Evolutionary conservation across 2,329 filamentous ascomycete species (phyloP).

Genomic region (Colletotrichum sp.): DNA sequence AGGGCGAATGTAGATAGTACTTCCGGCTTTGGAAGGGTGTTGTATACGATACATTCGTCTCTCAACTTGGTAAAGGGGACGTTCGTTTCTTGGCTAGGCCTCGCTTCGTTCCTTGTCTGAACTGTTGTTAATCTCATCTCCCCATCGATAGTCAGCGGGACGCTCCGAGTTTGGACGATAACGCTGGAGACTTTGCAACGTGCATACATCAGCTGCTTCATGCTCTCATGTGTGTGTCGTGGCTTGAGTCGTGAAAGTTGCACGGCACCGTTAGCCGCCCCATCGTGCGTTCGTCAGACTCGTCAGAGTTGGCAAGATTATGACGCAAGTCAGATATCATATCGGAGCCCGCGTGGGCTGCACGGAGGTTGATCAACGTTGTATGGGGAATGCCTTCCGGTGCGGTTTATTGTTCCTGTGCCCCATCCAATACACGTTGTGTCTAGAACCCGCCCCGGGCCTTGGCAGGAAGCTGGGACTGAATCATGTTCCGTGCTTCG

Average conservation of each 20-base stretch:
- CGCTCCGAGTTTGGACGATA: not conserved
- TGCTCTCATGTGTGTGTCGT: not conserved
- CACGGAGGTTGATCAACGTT: not conserved
- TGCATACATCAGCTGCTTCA: not conserved
- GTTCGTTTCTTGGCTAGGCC: not conserved
- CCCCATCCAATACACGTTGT: not conserved
- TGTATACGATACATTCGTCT: not conserved
- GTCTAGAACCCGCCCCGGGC: not conserved
- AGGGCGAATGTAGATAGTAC: conserved; percentile 3
- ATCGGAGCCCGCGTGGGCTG: not conserved
- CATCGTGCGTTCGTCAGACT: not conserved
- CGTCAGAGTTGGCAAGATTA: not conserved
- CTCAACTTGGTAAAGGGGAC: not conserved
- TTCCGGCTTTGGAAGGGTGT: not conserved
- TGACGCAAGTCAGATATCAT: conserved; percentile 18
- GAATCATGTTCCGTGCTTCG: conserved; percentile 7
- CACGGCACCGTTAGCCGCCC: not conserved
- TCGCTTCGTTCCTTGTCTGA: not conserved
- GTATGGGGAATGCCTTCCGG: not conserved
- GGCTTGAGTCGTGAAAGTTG: not conserved
- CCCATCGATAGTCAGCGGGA: not conserved
- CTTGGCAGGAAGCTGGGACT: conserved; percentile 10
- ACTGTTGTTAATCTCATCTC: not conserved
- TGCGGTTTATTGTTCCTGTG: not conserved
- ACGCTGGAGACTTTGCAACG: not conserved